A percentile compares a stretch with the other conserved stretches of the same genome.
phyloP scores from a whole-genome alignment of 2,329 filamentous ascomycete genomes.

The Diaporthe amygdali region DNA sequence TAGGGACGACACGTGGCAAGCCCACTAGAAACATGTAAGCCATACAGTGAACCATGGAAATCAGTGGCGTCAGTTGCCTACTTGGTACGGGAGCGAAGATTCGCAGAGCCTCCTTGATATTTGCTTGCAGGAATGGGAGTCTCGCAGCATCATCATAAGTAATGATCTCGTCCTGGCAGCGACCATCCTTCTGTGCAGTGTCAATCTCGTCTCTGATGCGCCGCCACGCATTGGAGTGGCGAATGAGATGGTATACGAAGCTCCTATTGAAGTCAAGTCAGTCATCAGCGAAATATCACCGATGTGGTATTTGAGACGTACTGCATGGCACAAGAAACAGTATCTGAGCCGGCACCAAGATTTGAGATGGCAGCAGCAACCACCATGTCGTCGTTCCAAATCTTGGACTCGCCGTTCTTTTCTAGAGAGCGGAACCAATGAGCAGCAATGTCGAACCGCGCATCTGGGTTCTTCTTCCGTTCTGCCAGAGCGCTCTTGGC shows the following conservation, averaged over 20 bases:
- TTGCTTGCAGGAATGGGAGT: constrained; percentile 39
- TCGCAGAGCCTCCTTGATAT: constrained; percentile 38
- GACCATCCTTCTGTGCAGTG: constrained; percentile 21
- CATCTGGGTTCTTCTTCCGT: constrained; percentile 30
- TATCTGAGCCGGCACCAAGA: constrained; percentile 10
- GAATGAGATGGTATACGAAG: constrained; percentile 33
- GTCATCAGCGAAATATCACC: not conserved
- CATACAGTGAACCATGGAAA: not conserved
- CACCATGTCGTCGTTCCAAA: not conserved
- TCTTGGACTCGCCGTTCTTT: not conserved
- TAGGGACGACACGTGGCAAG: constrained; percentile 33
- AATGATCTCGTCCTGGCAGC: constrained; percentile 26
- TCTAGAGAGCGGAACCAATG: constrained; percentile 32
- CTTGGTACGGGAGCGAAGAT: constrained; percentile 30
- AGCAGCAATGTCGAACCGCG: constrained; percentile 31
- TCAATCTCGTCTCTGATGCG: constrained; percentile 31
- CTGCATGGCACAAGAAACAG: constrained; percentile 29
- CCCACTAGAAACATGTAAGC: constrained; percentile 27
- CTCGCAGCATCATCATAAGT: constrained; percentile 34
- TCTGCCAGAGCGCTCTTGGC: constrained; percentile 29
- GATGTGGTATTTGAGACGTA: not conserved
- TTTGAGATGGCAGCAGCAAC: constrained; percentile 3
- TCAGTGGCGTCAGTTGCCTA: not conserved
- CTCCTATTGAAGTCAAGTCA: not conserved
- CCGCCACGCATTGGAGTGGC: constrained; percentile 26